These are phyloP conservation scores for Cryptococcus sp. DNA, from an alignment of 1,284 basidiomycete genomes.

Conservation along the genomic window DNA sequence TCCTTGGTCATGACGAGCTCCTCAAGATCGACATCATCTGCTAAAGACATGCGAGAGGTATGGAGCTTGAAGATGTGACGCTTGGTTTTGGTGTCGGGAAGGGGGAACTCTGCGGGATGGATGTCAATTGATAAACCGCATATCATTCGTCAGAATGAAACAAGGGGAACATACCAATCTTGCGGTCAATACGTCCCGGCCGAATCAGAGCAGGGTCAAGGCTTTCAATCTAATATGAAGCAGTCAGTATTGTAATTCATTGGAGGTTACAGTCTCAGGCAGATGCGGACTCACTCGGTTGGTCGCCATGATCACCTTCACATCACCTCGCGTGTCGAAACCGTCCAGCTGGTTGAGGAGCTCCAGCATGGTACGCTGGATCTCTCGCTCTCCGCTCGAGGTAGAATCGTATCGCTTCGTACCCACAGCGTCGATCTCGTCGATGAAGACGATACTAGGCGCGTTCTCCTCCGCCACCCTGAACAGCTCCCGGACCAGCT, in stretches of 20 bases:
- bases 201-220: constrained; percentile 96
- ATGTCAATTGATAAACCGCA: not conserved
- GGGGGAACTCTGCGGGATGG: constrained; percentile 65
- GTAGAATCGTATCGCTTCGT: constrained; percentile 97
- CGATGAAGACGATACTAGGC: constrained; percentile 98
- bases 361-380: constrained; percentile 98
- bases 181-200: constrained; percentile 96
- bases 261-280: not conserved
- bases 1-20: constrained; percentile 96
- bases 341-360: constrained; percentile 97
- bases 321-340: constrained; percentile 97
- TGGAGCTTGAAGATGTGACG: constrained; percentile 98
- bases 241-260: constrained; percentile 52
- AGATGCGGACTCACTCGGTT: constrained; percentile 39
- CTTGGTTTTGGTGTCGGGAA: constrained; percentile 94
- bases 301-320: constrained; percentile 71
- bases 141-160: not conserved
- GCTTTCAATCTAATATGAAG: constrained; percentile 89
- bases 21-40: constrained; percentile 89
- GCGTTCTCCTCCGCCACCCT: constrained; percentile 95
- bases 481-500: constrained; percentile 96
- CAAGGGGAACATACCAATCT: constrained; percentile 61
- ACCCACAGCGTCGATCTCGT: constrained; percentile 97
- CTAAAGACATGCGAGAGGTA: constrained; percentile 91
- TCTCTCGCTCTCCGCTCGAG: constrained; percentile 96